Conservation (phyloP, 2,329 filamentous ascomycete genomes). For the Microsporum canis region DNA sequence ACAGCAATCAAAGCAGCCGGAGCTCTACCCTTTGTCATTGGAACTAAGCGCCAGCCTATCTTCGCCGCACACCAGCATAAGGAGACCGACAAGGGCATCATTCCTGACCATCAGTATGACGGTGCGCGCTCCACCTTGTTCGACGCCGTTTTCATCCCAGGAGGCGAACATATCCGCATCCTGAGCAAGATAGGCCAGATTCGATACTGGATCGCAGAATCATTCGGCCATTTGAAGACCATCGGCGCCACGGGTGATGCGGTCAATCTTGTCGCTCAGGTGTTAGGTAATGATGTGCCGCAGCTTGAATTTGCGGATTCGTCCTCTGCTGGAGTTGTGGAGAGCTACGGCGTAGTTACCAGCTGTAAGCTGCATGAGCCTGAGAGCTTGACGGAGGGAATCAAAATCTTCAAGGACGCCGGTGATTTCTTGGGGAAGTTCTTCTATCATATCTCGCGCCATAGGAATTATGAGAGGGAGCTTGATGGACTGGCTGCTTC, state of each 20-base stretch:
- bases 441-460: constrained; percentile 56
- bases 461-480: constrained; percentile 65
- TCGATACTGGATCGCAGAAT: constrained; percentile 65
- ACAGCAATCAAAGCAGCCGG: constrained; percentile 50
- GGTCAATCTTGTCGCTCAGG: constrained; percentile 49
- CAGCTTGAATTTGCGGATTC: constrained; percentile 41
- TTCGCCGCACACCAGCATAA: constrained; percentile 48
- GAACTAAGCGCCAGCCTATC: constrained; percentile 53
- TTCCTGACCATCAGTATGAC: constrained; percentile 67
- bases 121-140: constrained; percentile 67
- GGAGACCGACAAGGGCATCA: constrained; percentile 26
- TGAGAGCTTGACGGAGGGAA: constrained; percentile 48
- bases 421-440: constrained; percentile 61
- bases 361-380: constrained; percentile 42
- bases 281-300: constrained; percentile 32
- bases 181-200: constrained; percentile 60
- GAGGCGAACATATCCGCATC: constrained; percentile 44
- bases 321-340: constrained; percentile 41
- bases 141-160: constrained; percentile 65
- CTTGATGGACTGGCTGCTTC: constrained; percentile 54
- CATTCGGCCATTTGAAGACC: constrained; percentile 70
- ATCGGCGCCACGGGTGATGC: constrained; percentile 66
- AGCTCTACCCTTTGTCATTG: constrained; percentile 60
- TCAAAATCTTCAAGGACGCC: constrained; percentile 55
- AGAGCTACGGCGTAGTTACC: constrained; percentile 70